phyloP scores from a whole-genome alignment of 2,329 filamentous ascomycete genomes.

The Plenodomus tracheiphilus region DNA sequence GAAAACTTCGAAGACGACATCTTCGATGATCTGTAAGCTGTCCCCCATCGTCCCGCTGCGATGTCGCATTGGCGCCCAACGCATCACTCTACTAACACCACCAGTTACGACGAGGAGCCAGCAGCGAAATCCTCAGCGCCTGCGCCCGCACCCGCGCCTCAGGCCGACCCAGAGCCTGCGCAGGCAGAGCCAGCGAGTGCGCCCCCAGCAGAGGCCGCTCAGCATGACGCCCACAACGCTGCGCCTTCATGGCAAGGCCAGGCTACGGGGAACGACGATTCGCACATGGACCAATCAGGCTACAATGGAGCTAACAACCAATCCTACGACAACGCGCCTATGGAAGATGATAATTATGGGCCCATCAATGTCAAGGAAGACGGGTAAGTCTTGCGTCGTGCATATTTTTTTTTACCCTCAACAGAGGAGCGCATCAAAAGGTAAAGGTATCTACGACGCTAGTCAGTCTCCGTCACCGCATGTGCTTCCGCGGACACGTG shows the following conservation, averaged over 20 bases:
- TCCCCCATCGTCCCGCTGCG: background rate
- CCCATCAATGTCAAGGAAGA: constrained; percentile 82
- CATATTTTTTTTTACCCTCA: constrained; percentile 6
- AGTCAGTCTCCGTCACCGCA: no score
- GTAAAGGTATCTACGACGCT: constrained; percentile 10
- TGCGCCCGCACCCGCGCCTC: constrained; percentile 23
- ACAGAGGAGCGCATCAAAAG: constrained; percentile 27
- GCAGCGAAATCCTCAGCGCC: constrained; percentile 33
- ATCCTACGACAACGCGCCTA: constrained; percentile 34
- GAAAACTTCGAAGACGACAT: constrained; percentile 91
- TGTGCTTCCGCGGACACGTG: background rate
- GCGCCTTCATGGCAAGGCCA: constrained; percentile 23
- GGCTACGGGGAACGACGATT: constrained; percentile 24
- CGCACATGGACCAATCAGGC: constrained; percentile 36
- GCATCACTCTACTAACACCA: constrained; percentile 9
- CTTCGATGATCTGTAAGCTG: constrained; percentile 87
- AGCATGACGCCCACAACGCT: constrained; percentile 16
- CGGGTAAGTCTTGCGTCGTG: constrained; percentile 66
- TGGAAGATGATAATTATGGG: constrained; percentile 50
- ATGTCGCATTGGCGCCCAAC: constrained; percentile 15
- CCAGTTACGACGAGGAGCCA: constrained; percentile 47
- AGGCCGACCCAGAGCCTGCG: constrained; percentile 25
- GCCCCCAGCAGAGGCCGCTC: constrained; percentile 18
- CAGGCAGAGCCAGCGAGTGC: constrained; percentile 21
- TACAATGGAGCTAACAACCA: constrained; percentile 36